A percentile compares a stretch with the other conserved stretches of the same genome.
phyloP scores from a whole-genome alignment of 2,329 filamentous ascomycete genomes.

The Alternaria consortialis region DNA sequence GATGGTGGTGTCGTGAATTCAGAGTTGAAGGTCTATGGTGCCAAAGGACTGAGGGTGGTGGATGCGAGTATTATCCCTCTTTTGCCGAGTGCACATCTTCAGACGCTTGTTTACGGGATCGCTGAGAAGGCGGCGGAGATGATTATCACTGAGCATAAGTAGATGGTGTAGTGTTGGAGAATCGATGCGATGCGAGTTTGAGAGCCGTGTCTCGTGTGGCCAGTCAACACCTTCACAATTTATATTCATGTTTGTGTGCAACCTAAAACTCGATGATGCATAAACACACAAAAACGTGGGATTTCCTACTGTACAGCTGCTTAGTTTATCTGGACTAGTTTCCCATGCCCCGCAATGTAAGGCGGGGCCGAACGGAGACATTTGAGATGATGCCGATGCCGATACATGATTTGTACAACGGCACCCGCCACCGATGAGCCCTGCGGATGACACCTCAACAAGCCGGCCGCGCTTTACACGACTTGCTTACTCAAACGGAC shows the following conservation, averaged over 20 bases:
- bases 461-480: not conserved
- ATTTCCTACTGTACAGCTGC: not conserved
- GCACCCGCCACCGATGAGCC: not conserved
- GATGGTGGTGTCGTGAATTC: constrained; percentile 37
- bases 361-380: not conserved
- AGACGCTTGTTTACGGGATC: constrained; percentile 42
- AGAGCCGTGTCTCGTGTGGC: not conserved
- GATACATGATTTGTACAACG: not conserved
- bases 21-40: constrained; percentile 34
- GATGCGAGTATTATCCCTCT: constrained; percentile 43
- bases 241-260: not conserved
- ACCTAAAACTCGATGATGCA: too few relatives aligned
- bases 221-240: not conserved
- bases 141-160: constrained; percentile 20
- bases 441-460: not conserved
- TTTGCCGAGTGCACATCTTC: constrained; percentile 35
- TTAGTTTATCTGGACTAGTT: not conserved
- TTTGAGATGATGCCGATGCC: not conserved
- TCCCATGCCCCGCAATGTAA: not conserved
- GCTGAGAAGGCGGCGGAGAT: constrained; percentile 39
- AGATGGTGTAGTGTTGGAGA: not conserved
- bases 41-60: constrained; percentile 34
- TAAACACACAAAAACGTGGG: not conserved
- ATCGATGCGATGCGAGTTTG: not conserved
- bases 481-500: not conserved